Evolutionary conservation across 2,329 filamentous ascomycete genomes (phyloP).

Genomic region (Colletotrichum orbiculare): DNA sequence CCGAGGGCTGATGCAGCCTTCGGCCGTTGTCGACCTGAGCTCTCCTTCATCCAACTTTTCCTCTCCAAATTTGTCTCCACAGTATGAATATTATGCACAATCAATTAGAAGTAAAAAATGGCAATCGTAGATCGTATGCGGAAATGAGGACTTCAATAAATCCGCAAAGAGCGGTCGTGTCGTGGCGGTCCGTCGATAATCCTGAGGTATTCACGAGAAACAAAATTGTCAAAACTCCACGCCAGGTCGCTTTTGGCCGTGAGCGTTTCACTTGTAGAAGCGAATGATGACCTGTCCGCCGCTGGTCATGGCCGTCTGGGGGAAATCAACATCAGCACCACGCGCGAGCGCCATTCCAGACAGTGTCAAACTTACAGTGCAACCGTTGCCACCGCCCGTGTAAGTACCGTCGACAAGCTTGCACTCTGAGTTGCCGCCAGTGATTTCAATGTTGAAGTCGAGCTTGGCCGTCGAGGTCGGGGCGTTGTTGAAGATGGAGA

Average conservation of each 20-base stretch:
- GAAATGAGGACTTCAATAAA: conserved; percentile 28
- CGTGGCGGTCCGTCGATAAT: conserved; percentile 32
- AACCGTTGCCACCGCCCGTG: conserved; percentile 70
- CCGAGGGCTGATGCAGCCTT: conserved; percentile 16
- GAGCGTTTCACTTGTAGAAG: conserved; percentile 49
- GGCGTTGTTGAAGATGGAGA: conserved; percentile 86
- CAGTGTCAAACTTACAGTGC: conserved; percentile 75
- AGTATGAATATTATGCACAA: conserved; percentile 35
- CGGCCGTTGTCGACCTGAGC: conserved; percentile 16
- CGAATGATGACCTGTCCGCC: conserved; percentile 57
- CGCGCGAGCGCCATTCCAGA: background rate
- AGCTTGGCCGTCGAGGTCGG: conserved; percentile 78
- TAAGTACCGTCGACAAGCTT: conserved; percentile 74
- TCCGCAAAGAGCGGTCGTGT: conserved; percentile 23
- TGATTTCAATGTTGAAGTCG: conserved; percentile 83
- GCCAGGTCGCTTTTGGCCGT: conserved; percentile 39
- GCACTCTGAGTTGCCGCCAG: conserved; percentile 71
- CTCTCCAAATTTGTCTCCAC: conserved; percentile 32
- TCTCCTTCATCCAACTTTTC: conserved; percentile 33
- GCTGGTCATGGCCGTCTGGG: conserved; percentile 55
- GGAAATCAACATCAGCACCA: background rate
- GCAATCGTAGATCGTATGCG: conserved; percentile 35
- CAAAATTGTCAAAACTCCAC: conserved; percentile 31
- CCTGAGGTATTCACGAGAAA: conserved; percentile 40
- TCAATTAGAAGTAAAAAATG: conserved; percentile 31